These are phyloP conservation scores for Carallia brachiata DNA, from an alignment of 345 rosid species.

Conservation along the genomic window DNA sequence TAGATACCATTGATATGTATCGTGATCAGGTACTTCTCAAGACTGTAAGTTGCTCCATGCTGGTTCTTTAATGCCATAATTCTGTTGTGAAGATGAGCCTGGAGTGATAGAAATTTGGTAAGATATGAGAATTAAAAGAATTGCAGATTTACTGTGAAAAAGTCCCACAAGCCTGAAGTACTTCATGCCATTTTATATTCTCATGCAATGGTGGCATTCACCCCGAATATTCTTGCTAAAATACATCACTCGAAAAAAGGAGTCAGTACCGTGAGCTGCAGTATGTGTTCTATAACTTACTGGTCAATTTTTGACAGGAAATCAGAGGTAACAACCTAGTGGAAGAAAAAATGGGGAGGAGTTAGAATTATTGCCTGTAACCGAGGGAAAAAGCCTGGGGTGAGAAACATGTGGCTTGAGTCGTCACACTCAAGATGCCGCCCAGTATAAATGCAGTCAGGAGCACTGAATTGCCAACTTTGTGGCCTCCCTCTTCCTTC, in stretches of 20 bases:
- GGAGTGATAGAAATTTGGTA: slow-evolving; percentile 18
- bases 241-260: no score
- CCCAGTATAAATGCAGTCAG: slow-evolving; percentile 63
- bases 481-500: slow-evolving; percentile 87
- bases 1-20: slow-evolving; percentile 75
- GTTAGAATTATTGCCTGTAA: slow-evolving; percentile 56
- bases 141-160: not conserved
- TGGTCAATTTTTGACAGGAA: not conserved
- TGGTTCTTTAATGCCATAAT: slow-evolving; percentile 74
- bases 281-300: not conserved
- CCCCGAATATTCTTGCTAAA: no score
- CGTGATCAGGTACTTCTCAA: slow-evolving; percentile 74
- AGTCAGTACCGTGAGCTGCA: no score
- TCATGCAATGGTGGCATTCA: no score
- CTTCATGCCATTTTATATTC: no score
- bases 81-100: slow-evolving; percentile 86
- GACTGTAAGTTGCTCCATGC: slow-evolving; percentile 80
- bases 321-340: not conserved
- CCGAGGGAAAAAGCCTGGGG: slow-evolving; percentile 90
- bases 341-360: slow-evolving; percentile 2
- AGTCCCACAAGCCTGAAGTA: not conserved
- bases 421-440: slow-evolving; percentile 94
- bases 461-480: slow-evolving; percentile 64
- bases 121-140: not conserved
- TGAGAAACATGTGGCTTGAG: slow-evolving; percentile 83